Percentiles rank a stretch among this genome's conserved stretches.
These are phyloP conservation scores for Stramenopiles sp. DNA, from an alignment of 352 stramenopile genomes.

Conservation along the genomic window DNA sequence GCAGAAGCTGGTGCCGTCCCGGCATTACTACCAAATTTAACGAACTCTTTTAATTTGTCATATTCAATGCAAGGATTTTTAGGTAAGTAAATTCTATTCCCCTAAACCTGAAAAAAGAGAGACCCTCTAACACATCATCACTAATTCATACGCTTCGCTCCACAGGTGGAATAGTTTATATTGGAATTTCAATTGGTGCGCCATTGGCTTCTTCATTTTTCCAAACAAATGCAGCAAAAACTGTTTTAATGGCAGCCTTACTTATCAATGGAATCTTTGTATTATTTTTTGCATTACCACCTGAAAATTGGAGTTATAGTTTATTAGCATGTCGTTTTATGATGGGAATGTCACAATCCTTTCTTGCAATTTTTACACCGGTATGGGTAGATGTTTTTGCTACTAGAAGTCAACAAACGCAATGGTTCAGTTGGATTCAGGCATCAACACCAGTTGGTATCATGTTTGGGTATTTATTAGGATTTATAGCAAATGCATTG, in stretches of 20 bases:
- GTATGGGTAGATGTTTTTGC: conserved; percentile 58
- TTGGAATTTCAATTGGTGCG: too few relatives aligned
- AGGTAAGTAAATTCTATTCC: too few relatives aligned
- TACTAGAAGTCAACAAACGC: conserved; percentile 39
- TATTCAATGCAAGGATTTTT: conserved; percentile 46
- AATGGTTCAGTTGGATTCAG: conserved; percentile 58
- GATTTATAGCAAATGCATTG: conserved; percentile 50
- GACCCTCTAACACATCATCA: too few relatives aligned
- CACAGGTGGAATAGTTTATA: too few relatives aligned
- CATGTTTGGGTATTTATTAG: conserved; percentile 55
- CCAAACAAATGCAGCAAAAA: conserved; percentile 36
- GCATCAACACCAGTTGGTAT: conserved; percentile 51
- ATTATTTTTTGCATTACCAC: conserved; percentile 41
- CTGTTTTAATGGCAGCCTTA: conserved; percentile 42
- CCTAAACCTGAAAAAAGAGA: too few relatives aligned
- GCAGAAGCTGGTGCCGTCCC: conserved; percentile 50
- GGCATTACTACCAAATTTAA: conserved; percentile 48
- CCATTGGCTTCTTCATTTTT: conserved; percentile 49
- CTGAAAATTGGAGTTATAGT: conserved; percentile 38
- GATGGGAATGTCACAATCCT: conserved; percentile 54
- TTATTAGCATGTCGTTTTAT: conserved; percentile 40
- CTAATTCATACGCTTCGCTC: too few relatives aligned
- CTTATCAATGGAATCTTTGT: conserved; percentile 46
- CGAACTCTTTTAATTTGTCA: conserved; percentile 38
- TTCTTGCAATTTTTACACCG: conserved; percentile 51